Evolutionary conservation across 352 stramenopile genomes (phyloP).

Genomic region (Phytophthora megakarya): DNA sequence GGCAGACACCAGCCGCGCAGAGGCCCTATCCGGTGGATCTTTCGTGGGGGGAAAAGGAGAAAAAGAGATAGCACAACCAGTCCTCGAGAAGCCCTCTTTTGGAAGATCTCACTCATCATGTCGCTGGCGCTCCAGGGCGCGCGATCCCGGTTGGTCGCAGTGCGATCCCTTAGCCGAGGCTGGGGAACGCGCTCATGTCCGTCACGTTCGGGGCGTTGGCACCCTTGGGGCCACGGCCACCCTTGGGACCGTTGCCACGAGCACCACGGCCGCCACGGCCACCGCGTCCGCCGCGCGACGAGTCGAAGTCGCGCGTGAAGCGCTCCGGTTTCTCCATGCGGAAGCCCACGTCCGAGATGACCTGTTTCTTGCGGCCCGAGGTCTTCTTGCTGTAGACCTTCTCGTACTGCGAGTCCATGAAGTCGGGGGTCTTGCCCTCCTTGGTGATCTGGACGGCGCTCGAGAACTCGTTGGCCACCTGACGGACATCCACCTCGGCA

Average conservation of each 20-base stretch:
- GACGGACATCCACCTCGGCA: constrained; percentile 77
- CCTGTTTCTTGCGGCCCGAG: constrained; percentile 92
- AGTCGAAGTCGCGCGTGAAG: constrained; percentile 67
- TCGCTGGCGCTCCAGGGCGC: constrained; percentile 47
- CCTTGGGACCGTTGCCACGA: constrained; percentile 48
- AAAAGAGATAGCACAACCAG: constrained; percentile 51
- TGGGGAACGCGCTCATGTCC: constrained; percentile 87
- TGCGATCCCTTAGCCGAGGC: constrained; percentile 63
- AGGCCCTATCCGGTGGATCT: constrained; percentile 71
- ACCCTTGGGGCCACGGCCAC: constrained; percentile 43
- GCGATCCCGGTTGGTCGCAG: constrained; percentile 34
- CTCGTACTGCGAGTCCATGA: constrained; percentile 88
- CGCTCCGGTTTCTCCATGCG: constrained; percentile 71
- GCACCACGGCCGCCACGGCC: constrained; percentile 63
- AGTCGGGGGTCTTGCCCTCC: constrained; percentile 88
- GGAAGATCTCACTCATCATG: constrained; percentile 61
- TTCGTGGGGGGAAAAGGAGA: constrained; percentile 64
- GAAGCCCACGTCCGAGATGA: constrained; percentile 90
- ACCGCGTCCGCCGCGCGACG: constrained; percentile 52
- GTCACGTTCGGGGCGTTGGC: constrained; percentile 68
- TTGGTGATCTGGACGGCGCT: constrained; percentile 76
- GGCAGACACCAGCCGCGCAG: constrained; percentile 48
- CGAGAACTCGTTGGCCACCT: constrained; percentile 92
- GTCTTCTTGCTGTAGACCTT: constrained; percentile 97
- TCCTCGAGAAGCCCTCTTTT: constrained; percentile 45